Conservation (phyloP, 192 early-diverging fungal genomes). For the Backusella australiensis region DNA sequence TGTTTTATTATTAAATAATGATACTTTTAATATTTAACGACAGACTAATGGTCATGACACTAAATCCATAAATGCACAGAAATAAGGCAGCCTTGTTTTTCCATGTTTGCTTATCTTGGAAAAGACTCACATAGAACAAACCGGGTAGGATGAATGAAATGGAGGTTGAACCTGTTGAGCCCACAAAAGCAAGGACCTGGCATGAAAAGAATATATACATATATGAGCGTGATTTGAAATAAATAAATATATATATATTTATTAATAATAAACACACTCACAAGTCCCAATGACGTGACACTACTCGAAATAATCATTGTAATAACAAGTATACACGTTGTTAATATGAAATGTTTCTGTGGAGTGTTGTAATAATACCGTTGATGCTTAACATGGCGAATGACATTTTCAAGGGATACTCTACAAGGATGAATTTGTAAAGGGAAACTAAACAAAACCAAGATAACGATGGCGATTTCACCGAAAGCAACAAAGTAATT, state of each 20-base stretch:
- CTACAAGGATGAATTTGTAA: slow-evolving; percentile 92
- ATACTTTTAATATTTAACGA: slow-evolving; percentile 52
- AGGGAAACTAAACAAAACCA: slow-evolving; percentile 90
- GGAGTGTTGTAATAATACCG: neutral
- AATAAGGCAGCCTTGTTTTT: slow-evolving; percentile 63
- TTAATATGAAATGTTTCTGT: neutral
- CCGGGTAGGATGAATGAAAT: slow-evolving; percentile 97
- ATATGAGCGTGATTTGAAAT: neutral
- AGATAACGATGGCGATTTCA: slow-evolving; percentile 81
- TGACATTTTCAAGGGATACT: slow-evolving; percentile 84
- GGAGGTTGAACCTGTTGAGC: slow-evolving; percentile 92
- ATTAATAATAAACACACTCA: neutral
- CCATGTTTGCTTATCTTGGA: slow-evolving; percentile 49
- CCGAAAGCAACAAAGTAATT: slow-evolving; percentile 75
- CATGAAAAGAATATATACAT: neutral
- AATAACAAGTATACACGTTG: neutral
- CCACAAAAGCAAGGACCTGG: slow-evolving; percentile 82
- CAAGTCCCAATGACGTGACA: neutral
- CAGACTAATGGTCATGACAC: slow-evolving; percentile 78
- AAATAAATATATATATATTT: neutral
- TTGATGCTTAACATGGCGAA: slow-evolving; percentile 32
- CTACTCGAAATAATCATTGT: neutral
- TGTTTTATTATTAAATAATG: neutral
- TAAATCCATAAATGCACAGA: slow-evolving; percentile 63
- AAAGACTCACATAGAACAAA: slow-evolving; percentile 87